Evolutionary conservation across 371 early-diverging fungal species (phyloP), one percentile per base, ranked within the genome.

Genomic region (Mucor lusitanicus): DNA sequence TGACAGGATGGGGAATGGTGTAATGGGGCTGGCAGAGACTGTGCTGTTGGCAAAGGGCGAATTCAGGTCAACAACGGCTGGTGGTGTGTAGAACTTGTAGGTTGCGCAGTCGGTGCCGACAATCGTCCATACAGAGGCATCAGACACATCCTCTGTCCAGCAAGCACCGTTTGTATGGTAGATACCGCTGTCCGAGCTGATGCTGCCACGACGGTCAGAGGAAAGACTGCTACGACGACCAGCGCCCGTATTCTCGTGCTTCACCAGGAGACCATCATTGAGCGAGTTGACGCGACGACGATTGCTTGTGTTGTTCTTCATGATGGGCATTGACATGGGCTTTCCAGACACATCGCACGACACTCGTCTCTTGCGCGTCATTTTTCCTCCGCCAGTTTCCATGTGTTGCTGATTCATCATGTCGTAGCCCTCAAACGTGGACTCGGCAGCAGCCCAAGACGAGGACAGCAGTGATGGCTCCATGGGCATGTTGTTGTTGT

Each of bases 101-200:
- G 83, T 87, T 11, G 90, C 89, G 54, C 88, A 91, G 64, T 92
- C 89, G 0, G 94, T 92, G 48, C 94, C 93, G 13, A 94, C 94
- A 71, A 94, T 91, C 5, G 95, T 95, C 95, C 95, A 95, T 1
- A 95, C 92, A 0, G 93, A 88, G 2, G 87, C 86, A 81, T 95
- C 95, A 3, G 91, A 90, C 25, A 94, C 94, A 76, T 95, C 94
- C 72, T 92, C 92, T 11, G 88, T 86, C 94, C 94, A 93, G 59
- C 88, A 81, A 17, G 84, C 73, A 27, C 86, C 83, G 57, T 79
- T 82, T 0, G 53, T 21, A 11, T 57, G 61, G 40, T 69, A 58
- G 6, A 42, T 46, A 8, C 61, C 59, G 35, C 57, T 35, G 30
- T 65, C 67, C 17, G 71, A 61, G 17, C 59, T 59, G 13, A 66